These are phyloP conservation scores for Fallopia convolvulus DNA, from an alignment of 148 eudicot species.

Conservation along the genomic window DNA sequence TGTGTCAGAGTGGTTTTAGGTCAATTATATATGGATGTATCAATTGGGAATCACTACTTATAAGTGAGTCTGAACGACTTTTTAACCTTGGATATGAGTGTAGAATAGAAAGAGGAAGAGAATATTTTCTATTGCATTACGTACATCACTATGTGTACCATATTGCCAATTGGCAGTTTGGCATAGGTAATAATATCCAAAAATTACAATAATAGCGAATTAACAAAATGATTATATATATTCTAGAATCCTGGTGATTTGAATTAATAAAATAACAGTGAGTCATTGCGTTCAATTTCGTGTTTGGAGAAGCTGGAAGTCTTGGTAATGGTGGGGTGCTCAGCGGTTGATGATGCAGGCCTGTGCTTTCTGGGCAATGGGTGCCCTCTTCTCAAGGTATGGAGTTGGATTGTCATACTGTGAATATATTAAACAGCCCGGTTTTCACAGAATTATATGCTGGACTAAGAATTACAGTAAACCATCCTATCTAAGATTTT, in stretches of 20 bases:
- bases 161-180: not conserved
- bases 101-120: not conserved
- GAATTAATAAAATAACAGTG: too few species aligned
- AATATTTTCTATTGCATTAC: not conserved
- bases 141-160: not conserved
- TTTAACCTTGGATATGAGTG: too few species aligned
- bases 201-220: not conserved
- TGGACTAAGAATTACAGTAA: not conserved
- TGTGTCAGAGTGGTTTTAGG: not conserved
- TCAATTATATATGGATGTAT: too few species aligned
- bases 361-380: slow-evolving; percentile 45
- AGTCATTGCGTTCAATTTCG: slow-evolving; percentile 42
- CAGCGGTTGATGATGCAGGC: slow-evolving; percentile 54
- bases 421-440: not conserved
- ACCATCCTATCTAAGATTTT: not conserved
- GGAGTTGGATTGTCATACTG: not conserved
- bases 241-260: not conserved
- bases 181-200: not conserved
- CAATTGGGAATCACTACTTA: too few species aligned
- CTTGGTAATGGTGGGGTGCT: slow-evolving; percentile 59
- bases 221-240: not conserved
- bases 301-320: slow-evolving; percentile 44
- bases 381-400: slow-evolving; percentile 81
- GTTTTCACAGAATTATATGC: not conserved
- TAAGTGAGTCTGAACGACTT: too few species aligned